These are phyloP conservation scores for Sporisorium iseilematis-ciliati DNA, from an alignment of 1,284 basidiomycete species.

Conservation along the genomic window DNA sequence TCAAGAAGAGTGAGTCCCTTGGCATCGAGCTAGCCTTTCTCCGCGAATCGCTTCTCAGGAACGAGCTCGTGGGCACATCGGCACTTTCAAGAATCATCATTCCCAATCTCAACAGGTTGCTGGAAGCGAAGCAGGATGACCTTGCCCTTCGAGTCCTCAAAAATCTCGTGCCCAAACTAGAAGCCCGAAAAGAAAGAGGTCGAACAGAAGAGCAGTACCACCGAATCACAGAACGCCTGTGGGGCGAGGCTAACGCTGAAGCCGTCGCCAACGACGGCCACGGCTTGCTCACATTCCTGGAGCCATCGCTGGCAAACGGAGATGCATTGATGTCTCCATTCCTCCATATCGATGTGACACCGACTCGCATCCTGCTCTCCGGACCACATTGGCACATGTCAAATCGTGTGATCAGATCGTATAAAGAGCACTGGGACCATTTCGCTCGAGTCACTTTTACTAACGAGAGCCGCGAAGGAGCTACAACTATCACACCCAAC, in stretches of 20 bases:
- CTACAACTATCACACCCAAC: slow-evolving; percentile 28
- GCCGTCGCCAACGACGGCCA: not conserved
- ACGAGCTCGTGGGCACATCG: slow-evolving; percentile 27
- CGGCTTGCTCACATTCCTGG: slow-evolving; percentile 11
- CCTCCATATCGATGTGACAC: slow-evolving; percentile 32
- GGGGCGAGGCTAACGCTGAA: slow-evolving; percentile 23
- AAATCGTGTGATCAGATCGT: slow-evolving; percentile 37
- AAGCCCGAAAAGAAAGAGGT: slow-evolving; percentile 24
- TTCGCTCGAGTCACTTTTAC: slow-evolving; percentile 39
- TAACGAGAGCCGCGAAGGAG: slow-evolving; percentile 31
- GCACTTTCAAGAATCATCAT: slow-evolving; percentile 12
- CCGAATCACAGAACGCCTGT: slow-evolving; percentile 4
- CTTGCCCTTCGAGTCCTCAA: slow-evolving; percentile 21
- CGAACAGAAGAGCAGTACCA: slow-evolving; percentile 17
- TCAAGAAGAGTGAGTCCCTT: slow-evolving; percentile 18
- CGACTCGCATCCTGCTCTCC: slow-evolving; percentile 22
- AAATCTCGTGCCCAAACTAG: slow-evolving; percentile 24
- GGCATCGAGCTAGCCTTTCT: slow-evolving; percentile 31
- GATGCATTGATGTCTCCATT: slow-evolving; percentile 20
- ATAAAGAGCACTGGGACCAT: slow-evolving; percentile 29
- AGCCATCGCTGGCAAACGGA: slow-evolving; percentile 2
- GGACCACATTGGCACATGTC: slow-evolving; percentile 43
- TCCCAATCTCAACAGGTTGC: slow-evolving; percentile 5
- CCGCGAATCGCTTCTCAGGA: slow-evolving; percentile 32
- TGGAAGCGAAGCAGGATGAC: slow-evolving; percentile 5